These are phyloP conservation scores for Thraustochytrium sp. DNA, from an alignment of 352 stramenopile genomes.

Conservation along the genomic window DNA sequence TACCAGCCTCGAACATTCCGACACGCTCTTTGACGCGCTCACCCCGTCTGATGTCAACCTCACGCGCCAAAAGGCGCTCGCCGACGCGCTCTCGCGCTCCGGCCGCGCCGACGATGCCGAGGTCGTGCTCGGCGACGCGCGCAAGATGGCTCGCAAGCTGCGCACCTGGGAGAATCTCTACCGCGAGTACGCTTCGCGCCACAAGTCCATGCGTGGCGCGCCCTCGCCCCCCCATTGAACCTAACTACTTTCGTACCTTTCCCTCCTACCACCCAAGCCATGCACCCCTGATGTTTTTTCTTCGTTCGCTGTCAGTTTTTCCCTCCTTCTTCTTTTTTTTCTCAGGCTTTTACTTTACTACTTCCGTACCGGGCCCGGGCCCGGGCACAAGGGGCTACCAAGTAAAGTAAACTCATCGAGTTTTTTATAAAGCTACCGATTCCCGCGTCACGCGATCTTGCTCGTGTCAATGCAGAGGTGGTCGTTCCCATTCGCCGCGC, in stretches of 20 bases:
- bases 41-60: not conserved
- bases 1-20: conserved; percentile 7
- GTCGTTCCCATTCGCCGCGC: too few species aligned
- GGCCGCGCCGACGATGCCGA: not conserved
- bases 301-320: too few species aligned
- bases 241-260: not conserved
- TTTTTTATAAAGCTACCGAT: too few species aligned
- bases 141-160: not conserved
- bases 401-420: too few species aligned
- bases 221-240: not conserved
- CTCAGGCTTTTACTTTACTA: too few species aligned
- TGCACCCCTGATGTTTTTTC: too few species aligned
- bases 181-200: not conserved
- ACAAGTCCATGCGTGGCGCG: not conserved
- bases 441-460: too few species aligned
- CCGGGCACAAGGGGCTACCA: too few species aligned
- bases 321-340: too few species aligned
- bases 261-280: too few species aligned
- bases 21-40: not conserved
- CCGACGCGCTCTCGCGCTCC: not conserved
- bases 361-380: too few species aligned
- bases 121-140: not conserved
- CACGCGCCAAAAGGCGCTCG: not conserved
- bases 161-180: not conserved
- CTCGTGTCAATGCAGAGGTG: too few species aligned